These are phyloP conservation scores for Eimeria necatrix DNA, from an alignment of 169 alveolate species.

Conservation along the genomic window DNA sequence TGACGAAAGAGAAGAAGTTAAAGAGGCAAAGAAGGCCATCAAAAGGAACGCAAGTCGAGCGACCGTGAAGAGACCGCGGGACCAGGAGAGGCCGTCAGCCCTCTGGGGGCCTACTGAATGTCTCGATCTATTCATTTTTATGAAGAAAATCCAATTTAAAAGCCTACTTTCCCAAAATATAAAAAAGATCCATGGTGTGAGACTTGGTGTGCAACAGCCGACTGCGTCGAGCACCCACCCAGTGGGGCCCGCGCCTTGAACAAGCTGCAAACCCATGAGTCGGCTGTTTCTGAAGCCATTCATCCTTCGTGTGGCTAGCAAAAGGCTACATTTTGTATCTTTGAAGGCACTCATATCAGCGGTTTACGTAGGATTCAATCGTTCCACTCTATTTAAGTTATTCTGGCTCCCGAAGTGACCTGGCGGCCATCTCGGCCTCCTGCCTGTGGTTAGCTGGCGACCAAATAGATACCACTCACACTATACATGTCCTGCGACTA, in stretches of 20 bases:
- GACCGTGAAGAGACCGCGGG: slow-evolving; percentile 9
- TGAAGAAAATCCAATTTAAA: neutral
- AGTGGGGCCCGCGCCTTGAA: slow-evolving; percentile 51
- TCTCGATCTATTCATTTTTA: neutral
- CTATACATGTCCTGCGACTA: neutral
- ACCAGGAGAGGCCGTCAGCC: neutral
- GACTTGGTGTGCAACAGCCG: neutral
- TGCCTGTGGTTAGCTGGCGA: slow-evolving; percentile 12
- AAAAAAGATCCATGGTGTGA: neutral
- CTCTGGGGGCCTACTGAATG: neutral
- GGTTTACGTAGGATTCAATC: too few relatives aligned
- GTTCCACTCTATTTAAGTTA: too few relatives aligned
- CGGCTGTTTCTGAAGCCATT: slow-evolving; percentile 58
- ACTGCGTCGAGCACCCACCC: slow-evolving; percentile 43
- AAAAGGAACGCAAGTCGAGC: slow-evolving; percentile 18
- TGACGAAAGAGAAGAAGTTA: neutral
- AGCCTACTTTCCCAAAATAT: too few relatives aligned
- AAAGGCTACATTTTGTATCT: neutral
- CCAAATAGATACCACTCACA: neutral
- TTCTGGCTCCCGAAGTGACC: slow-evolving; percentile 39
- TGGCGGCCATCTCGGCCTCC: neutral
- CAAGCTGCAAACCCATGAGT: slow-evolving; percentile 1
- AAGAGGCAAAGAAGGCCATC: neutral
- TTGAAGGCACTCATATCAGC: too few relatives aligned
- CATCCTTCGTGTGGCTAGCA: neutral